These are phyloP conservation scores for Pilatotrama ljubarskyi DNA, from an alignment of 768 basidiomycete genomes.

Conservation along the genomic window DNA sequence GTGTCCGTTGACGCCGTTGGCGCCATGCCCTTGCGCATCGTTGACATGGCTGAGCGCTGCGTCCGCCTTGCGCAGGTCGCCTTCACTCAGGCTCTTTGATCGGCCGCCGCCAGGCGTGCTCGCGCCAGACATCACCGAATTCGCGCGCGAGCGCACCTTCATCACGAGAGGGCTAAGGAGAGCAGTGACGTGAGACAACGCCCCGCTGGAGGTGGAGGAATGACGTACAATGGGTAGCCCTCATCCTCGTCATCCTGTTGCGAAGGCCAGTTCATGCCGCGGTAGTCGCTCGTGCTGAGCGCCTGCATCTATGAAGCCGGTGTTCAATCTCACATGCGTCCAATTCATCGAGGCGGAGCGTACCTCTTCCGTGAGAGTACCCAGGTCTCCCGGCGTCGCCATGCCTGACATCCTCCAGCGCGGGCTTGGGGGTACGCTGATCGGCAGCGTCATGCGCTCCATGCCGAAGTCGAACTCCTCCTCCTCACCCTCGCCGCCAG, in stretches of 20 bases:
- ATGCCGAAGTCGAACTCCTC: constrained; percentile 64
- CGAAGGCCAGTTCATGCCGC: constrained; percentile 62
- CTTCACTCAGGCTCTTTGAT: constrained; percentile 81
- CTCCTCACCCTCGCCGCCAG: constrained; percentile 52
- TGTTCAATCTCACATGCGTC: neutral
- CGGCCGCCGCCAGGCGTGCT: constrained; percentile 88
- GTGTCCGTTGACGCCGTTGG: constrained; percentile 28
- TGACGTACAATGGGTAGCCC: constrained; percentile 80
- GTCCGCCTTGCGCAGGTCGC: constrained; percentile 85
- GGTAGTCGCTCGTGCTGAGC: constrained; percentile 84
- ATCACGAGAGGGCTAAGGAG: constrained; percentile 74
- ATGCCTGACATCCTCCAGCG: constrained; percentile 68
- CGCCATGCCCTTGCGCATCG: constrained; percentile 19
- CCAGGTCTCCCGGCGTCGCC: constrained; percentile 93
- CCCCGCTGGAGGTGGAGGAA: constrained; percentile 17
- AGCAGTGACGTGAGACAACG: constrained; percentile 14
- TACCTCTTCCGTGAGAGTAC: constrained; percentile 85
- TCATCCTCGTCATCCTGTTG: constrained; percentile 84
- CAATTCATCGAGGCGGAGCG: constrained; percentile 14
- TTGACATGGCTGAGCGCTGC: constrained; percentile 74
- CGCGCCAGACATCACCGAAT: constrained; percentile 69
- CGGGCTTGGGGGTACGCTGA: constrained; percentile 87
- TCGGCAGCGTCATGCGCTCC: constrained; percentile 60
- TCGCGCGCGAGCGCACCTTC: constrained; percentile 83
- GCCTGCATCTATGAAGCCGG: constrained; percentile 71